Base-by-base conservation (phyloP, 768 basidiomycete species). In the Coprinopsis strossmayeri region DNA sequence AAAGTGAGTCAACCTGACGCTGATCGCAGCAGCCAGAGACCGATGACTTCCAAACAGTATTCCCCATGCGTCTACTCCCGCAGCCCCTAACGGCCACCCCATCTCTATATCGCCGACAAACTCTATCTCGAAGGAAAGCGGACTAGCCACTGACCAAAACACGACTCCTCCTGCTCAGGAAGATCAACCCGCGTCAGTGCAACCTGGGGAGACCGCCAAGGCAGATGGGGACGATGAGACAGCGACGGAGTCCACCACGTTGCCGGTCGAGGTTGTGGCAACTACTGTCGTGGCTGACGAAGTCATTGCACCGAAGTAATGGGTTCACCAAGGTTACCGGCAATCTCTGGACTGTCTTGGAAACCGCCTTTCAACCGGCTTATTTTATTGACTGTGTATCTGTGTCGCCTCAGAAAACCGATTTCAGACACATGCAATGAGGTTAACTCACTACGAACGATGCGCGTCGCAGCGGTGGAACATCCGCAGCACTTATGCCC, bases 51-150 rank as follows among this genome's bases (percentile, higher is more conserved):
- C 47, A 27, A 45, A 34, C 54, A 94, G 91, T 62, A 93, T 95
- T 60, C 91, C 91, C 10, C 91, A 95, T 68, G 91, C 91, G 40
- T 87, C 88, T 20, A 83, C 82, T 27, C 82, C 87, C 5, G 60
- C 62, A 10, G 76, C 78, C 45, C 67, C 63, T 21, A 69, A 69
- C 42, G 74, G 74, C 37, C 77, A 81, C 54, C 76, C 78, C 46
- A 67, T 87, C 35, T 87, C 84, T 23, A 71, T 84, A 51, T 89
- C 86, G 15, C 87, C 87, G n/a, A 87, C 82, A 21, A 84, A 81
- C 54, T 74, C 78, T 5, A 74, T 75, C 34, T 74, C 70, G 60
- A 84, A 83, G 62, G 87, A 90, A 59, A 78, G 76, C 51, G 65
- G 68, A 25, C 69, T 78, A 20, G 61, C 70, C 34, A 70, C 75